A percentile compares a stretch with the other conserved stretches of the same genome.
phyloP scores from a whole-genome alignment of 192 early-diverging fungal species.

The Ambispora gerdemannii region DNA sequence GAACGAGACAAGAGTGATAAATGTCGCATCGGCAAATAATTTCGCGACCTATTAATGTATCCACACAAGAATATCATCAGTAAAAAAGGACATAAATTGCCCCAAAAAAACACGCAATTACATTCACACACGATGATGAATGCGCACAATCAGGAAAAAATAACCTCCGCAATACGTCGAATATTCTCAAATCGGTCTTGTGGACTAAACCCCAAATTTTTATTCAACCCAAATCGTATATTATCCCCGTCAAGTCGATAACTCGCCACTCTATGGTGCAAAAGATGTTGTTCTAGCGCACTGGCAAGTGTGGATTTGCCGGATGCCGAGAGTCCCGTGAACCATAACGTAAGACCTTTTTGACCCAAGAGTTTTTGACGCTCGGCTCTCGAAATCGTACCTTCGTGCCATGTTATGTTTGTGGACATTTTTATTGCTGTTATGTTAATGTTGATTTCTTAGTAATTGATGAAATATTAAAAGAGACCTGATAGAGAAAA shows the following conservation, averaged over 20 bases:
- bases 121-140: neutral
- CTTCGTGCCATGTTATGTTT: constrained; percentile 91
- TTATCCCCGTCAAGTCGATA: constrained; percentile 97
- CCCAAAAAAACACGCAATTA: neutral
- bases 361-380: constrained; percentile 67
- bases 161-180: constrained; percentile 85
- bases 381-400: constrained; percentile 69
- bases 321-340: constrained; percentile 92
- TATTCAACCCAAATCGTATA: constrained; percentile 96
- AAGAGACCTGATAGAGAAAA: too few species aligned
- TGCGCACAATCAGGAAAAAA: neutral
- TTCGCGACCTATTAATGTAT: constrained; percentile 60
- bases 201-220: constrained; percentile 88
- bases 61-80: constrained; percentile 5
- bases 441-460: too few species aligned
- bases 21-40: constrained; percentile 85
- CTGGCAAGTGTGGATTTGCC: constrained; percentile 91
- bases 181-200: constrained; percentile 94
- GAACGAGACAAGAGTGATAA: constrained; percentile 83
- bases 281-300: constrained; percentile 84
- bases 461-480: too few species aligned
- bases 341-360: constrained; percentile 86
- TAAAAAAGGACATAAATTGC: neutral
- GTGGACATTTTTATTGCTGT: too few species aligned
- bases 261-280: constrained; percentile 66